Evolutionary conservation across 495 filamentous ascomycete species (phyloP).

Genomic region (Hypoxylon trugodes): DNA sequence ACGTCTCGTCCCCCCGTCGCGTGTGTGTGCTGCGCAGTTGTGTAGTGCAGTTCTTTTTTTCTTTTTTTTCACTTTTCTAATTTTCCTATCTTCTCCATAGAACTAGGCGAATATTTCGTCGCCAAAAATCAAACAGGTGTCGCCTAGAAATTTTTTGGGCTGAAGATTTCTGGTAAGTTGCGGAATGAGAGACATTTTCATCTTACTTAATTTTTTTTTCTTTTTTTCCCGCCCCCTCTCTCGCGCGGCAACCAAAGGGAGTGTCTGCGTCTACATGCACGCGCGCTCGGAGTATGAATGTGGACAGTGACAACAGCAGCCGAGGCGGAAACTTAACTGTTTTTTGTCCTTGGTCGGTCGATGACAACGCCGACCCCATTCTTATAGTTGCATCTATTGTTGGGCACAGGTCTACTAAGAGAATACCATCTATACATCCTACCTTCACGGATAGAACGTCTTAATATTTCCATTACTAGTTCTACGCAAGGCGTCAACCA

Average conservation of each 20-base stretch:
- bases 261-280: conserved; percentile 1
- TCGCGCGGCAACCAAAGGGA: conserved; percentile 10
- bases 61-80: conserved; percentile 14
- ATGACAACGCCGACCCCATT: background rate
- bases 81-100: conserved; percentile 33
- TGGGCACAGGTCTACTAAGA: background rate
- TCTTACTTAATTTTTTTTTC: conserved; percentile 15
- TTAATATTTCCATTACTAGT: background rate
- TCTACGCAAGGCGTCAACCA: background rate
- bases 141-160: conserved; percentile 17
- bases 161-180: conserved; percentile 35
- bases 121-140: conserved; percentile 12
- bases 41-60: conserved; percentile 45
- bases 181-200: conserved; percentile 31
- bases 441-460: background rate
- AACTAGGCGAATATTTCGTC: conserved; percentile 27
- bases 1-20: conserved; percentile 40
- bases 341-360: conserved; percentile 4
- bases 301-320: conserved; percentile 17
- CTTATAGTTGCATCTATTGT: background rate
- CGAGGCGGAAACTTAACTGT: conserved; percentile 19
- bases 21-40: conserved; percentile 41
- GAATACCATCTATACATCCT: background rate
- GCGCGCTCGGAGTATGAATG: conserved; percentile 27
- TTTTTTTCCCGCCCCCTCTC: conserved; percentile 31